Conservation (phyloP, 2,329 filamentous ascomycete species). For the Fusarium sp. region DNA sequence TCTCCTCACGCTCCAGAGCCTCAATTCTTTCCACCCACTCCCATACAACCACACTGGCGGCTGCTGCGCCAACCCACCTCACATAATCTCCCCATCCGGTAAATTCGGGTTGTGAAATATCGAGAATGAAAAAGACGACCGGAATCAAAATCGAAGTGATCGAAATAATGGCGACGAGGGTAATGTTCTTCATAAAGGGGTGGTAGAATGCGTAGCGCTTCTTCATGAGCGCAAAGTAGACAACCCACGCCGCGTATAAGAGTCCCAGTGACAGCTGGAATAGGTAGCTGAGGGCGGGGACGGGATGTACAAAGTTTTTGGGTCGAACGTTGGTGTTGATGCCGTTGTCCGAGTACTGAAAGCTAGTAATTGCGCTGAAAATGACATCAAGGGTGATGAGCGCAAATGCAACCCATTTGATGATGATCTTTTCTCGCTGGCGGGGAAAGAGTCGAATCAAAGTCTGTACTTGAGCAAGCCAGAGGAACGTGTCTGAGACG, state of each 20-base stretch:
- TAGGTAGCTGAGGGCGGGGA: slow-evolving; percentile 90
- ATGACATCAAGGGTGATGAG: slow-evolving; percentile 91
- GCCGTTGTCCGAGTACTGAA: slow-evolving; percentile 67
- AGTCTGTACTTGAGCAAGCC: slow-evolving; percentile 97
- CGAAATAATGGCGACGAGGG: slow-evolving; percentile 82
- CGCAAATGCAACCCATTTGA: slow-evolving; percentile 98
- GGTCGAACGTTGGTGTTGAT: slow-evolving; percentile 70
- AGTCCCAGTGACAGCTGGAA: slow-evolving; percentile 89
- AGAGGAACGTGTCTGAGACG: slow-evolving; percentile 95
- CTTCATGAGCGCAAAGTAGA: slow-evolving; percentile 94
- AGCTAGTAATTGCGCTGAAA: slow-evolving; percentile 93
- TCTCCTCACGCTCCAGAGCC: slow-evolving; percentile 89
- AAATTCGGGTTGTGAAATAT: slow-evolving; percentile 86
- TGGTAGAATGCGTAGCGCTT: slow-evolving; percentile 92
- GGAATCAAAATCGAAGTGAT: slow-evolving; percentile 86
- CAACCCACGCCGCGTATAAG: slow-evolving; percentile 91
- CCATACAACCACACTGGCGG: slow-evolving; percentile 97
- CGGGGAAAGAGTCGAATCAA: slow-evolving; percentile 95
- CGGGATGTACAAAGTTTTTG: slow-evolving; percentile 84
- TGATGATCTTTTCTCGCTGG: slow-evolving; percentile 96
- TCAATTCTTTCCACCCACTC: slow-evolving; percentile 98
- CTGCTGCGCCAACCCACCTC: slow-evolving; percentile 93
- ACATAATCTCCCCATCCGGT: slow-evolving; percentile 96
- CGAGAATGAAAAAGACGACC: slow-evolving; percentile 92
- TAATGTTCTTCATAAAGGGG: slow-evolving; percentile 89